These are phyloP conservation scores for Cryptosporidium sp. DNA, from an alignment of 169 alveolate genomes.

Conservation along the genomic window DNA sequence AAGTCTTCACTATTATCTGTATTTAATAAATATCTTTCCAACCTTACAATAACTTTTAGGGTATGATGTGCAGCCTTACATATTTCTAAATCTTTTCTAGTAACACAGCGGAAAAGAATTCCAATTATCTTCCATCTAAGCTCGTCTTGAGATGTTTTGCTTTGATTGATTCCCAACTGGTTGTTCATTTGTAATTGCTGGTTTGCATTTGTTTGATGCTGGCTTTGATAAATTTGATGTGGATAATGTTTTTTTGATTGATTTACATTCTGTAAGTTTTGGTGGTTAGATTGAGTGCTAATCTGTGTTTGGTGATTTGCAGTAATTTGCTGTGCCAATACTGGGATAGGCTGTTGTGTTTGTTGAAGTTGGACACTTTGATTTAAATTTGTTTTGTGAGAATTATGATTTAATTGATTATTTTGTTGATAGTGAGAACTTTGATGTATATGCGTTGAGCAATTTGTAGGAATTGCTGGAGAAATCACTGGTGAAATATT, in stretches of 20 bases:
- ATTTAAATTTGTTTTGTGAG: background rate
- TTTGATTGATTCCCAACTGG: conserved; percentile 18
- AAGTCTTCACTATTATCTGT: background rate
- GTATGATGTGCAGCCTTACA: conserved; percentile 73
- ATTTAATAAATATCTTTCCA: conserved; percentile 45
- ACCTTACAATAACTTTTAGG: conserved; percentile 53
- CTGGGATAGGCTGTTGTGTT: conserved; percentile 8
- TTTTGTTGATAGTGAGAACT: background rate
- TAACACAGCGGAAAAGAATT: conserved; percentile 64
- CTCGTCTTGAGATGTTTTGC: conserved; percentile 37
- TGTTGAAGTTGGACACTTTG: conserved; percentile 16
- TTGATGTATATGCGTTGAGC: conserved; percentile 15
- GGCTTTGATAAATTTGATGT: conserved; percentile 39
- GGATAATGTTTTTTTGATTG: conserved; percentile 22
- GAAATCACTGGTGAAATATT: conserved; percentile 27
- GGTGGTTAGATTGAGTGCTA: background rate
- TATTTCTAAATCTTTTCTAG: conserved; percentile 70
- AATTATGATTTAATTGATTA: conserved; percentile 6
- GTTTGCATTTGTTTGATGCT: conserved; percentile 18
- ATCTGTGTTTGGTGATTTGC: conserved; percentile 7
- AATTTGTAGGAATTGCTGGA: conserved; percentile 17
- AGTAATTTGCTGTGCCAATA: conserved; percentile 1
- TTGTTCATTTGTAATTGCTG: conserved; percentile 22
- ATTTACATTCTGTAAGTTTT: conserved; percentile 18
- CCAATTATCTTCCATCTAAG: conserved; percentile 73